phyloP scores from a whole-genome alignment of 805 yeast species.

The Cyberlindnera lachancei region DNA sequence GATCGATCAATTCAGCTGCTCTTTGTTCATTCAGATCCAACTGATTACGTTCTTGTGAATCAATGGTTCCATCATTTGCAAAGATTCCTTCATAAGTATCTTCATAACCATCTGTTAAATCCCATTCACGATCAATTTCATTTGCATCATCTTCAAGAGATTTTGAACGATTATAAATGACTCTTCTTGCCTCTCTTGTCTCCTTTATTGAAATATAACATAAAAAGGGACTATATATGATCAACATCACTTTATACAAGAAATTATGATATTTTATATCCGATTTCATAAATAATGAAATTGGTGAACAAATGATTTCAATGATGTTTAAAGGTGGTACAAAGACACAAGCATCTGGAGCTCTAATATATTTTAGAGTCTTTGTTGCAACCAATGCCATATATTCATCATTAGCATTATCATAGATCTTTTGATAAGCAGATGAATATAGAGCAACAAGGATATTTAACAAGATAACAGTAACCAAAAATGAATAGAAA shows the following conservation, averaged over 20 bases:
- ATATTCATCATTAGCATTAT: constrained; percentile 78
- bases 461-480: constrained; percentile 72
- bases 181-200: constrained; percentile 57
- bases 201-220: constrained; percentile 56
- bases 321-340: constrained; percentile 80
- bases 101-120: constrained; percentile 65
- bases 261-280: constrained; percentile 27
- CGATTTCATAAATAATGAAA: constrained; percentile 33
- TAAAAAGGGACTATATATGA: constrained; percentile 64
- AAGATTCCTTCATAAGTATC: constrained; percentile 27
- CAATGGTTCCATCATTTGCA: constrained; percentile 20
- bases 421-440: constrained; percentile 75
- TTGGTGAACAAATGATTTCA: constrained; percentile 47
- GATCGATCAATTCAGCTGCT: constrained; percentile 62
- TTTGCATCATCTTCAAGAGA: constrained; percentile 72
- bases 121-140: constrained; percentile 75
- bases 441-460: constrained; percentile 79
- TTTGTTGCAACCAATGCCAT: constrained; percentile 80
- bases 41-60: constrained; percentile 24
- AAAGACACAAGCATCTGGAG: constrained; percentile 80
- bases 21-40: constrained; percentile 42
- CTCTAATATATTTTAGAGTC: constrained; percentile 75
- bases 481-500: constrained; percentile 65
- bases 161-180: constrained; percentile 59
- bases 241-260: constrained; percentile 51